Percentiles rank a stretch among this genome's conserved stretches.
Evolutionary conservation across 164 flowering plant genomes (phyloP).

Genomic region (Nymphaea colorata): DNA sequence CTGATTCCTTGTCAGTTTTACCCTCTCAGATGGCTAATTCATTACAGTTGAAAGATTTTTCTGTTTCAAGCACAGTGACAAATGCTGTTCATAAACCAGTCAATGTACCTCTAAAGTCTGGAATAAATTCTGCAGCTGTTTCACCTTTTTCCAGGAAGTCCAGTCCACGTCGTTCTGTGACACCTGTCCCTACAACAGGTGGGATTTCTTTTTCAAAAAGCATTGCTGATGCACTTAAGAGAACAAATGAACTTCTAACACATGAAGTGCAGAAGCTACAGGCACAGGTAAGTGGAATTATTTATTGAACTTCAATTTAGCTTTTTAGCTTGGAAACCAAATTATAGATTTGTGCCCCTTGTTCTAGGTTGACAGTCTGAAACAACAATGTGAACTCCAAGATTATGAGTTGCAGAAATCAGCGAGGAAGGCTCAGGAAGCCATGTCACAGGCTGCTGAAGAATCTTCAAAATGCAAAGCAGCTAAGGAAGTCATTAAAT

Average conservation of each 20-base stretch:
- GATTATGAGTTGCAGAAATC: slow-evolving; percentile 82
- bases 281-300: slow-evolving; percentile 41
- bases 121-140: slow-evolving; percentile 69
- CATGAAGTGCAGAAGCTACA: slow-evolving; percentile 84
- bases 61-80: slow-evolving; percentile 42
- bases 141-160: slow-evolving; percentile 90
- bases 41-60: slow-evolving; percentile 53
- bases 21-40: slow-evolving; percentile 55
- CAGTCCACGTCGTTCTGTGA: slow-evolving; percentile 95
- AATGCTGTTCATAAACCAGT: no score
- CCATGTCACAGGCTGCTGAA: slow-evolving; percentile 70
- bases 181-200: slow-evolving; percentile 83
- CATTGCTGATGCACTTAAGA: slow-evolving; percentile 82
- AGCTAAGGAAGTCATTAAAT: slow-evolving; percentile 95
- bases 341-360: slow-evolving; percentile 10
- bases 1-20: slow-evolving; percentile 54
- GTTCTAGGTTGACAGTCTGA: slow-evolving; percentile 66
- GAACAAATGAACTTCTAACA: slow-evolving; percentile 88
- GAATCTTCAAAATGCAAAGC: slow-evolving; percentile 85
- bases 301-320: not conserved
- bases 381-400: slow-evolving; percentile 69
- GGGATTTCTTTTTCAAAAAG: slow-evolving; percentile 91
- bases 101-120: not conserved
- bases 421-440: slow-evolving; percentile 70
- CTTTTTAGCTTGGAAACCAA: not conserved